phyloP scores from a whole-genome alignment of 2,329 filamentous ascomycete species.

The Fusarium siculi region DNA sequence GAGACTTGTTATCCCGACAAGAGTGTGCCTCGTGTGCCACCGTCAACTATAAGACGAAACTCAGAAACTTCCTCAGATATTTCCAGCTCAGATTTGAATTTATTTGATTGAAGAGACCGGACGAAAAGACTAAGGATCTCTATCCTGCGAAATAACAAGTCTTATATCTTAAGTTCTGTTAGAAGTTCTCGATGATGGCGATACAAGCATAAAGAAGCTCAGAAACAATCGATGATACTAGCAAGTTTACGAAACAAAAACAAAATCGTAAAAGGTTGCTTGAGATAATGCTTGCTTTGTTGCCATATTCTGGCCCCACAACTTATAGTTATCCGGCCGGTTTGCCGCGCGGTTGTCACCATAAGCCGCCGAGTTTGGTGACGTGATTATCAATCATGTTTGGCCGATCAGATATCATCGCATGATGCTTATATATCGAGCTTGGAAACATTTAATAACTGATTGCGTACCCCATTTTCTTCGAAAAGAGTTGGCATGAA shows the following conservation, averaged over 20 bases:
- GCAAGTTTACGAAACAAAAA: neutral
- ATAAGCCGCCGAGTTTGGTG: neutral
- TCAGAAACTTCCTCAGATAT: neutral
- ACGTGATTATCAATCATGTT: constrained; percentile 13
- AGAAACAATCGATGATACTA: rapidly evolving
- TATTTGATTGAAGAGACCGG: neutral
- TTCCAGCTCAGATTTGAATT: neutral
- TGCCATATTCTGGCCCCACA: neutral
- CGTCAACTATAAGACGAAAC: neutral
- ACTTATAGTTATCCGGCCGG: neutral
- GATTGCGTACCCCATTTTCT: rapidly evolving
- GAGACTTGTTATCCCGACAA: neutral
- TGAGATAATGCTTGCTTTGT: neutral
- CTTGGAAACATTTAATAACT: rapidly evolving
- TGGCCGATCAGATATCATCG: neutral
- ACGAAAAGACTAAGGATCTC: neutral
- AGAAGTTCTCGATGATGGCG: neutral
- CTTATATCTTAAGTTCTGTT: no score
- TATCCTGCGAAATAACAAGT: neutral
- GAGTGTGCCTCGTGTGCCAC: neutral
- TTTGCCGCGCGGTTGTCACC: constrained; percentile 7
- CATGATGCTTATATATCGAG: neutral
- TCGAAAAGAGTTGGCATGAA: neutral
- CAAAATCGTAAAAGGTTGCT: neutral
- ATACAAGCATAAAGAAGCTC: neutral